These are phyloP conservation scores for Cephaloascus albidus DNA, from an alignment of 805 yeast species.

Conservation along the genomic window DNA sequence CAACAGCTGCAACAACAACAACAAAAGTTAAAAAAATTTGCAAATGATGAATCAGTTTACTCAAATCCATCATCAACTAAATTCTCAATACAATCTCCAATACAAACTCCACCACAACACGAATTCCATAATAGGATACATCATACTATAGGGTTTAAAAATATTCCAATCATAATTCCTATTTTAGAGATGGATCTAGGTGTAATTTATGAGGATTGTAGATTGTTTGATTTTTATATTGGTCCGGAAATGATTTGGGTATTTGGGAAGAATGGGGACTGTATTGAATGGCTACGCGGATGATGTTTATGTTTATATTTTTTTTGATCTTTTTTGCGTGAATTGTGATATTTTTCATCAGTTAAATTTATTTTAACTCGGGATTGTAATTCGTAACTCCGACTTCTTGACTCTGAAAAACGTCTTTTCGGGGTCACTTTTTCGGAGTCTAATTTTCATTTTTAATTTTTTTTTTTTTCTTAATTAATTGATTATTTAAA, in stretches of 20 bases:
- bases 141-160: not conserved
- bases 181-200: not conserved
- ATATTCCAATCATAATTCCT: not conserved
- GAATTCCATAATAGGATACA: not conserved
- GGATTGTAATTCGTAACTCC: slow-evolving; percentile 22
- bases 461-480: no score
- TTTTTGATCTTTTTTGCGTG: no score
- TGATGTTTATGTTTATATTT: no score
- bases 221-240: not conserved
- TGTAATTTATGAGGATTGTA: not conserved
- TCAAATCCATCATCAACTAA: not conserved
- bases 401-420: no score
- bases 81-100: not conserved
- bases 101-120: not conserved
- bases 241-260: not conserved
- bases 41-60: not conserved
- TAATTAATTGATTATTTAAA: no score
- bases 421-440: no score
- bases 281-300: not conserved
- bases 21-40: not conserved
- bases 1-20: not conserved
- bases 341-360: no score
- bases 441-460: no score
- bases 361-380: no score
- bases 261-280: not conserved